A percentile compares a stretch with the other conserved stretches of the same genome.
phyloP scores from a whole-genome alignment of 306 rosid genomes.

The Ziziphus jujuba region DNA sequence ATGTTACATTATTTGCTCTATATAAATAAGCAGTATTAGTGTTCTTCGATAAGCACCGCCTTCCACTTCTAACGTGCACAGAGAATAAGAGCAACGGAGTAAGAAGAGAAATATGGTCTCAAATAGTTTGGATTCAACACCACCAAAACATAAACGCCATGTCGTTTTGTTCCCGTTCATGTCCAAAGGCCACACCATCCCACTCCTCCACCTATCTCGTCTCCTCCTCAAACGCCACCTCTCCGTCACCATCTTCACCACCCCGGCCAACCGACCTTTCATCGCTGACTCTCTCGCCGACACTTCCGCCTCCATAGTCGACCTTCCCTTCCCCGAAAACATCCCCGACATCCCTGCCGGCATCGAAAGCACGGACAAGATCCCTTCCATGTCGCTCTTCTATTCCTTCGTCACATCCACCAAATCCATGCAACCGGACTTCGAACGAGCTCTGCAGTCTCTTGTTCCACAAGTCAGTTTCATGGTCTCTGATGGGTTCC shows the following conservation, averaged over 20 bases:
- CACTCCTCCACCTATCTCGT: conserved; percentile 37
- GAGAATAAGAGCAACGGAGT: no score
- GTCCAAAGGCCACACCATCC: conserved; percentile 53
- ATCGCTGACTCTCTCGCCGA: conserved; percentile 17
- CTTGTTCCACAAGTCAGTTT: conserved; percentile 35
- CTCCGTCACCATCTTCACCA: conserved; percentile 38
- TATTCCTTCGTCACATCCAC: conserved; percentile 29
- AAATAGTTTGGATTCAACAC: not conserved
- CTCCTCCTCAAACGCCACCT: conserved; percentile 33
- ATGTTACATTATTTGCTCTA: no score
- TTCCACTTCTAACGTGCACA: no score
- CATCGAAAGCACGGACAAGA: conserved; percentile 31
- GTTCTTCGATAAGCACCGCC: no score
- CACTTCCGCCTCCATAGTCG: conserved; percentile 22
- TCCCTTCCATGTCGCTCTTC: conserved; percentile 28
- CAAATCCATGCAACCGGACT: conserved; percentile 29
- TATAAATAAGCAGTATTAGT: no score
- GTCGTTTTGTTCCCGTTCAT: conserved; percentile 39
- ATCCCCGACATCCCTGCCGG: conserved; percentile 39
- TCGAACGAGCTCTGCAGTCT: conserved; percentile 29
- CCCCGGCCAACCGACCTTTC: conserved; percentile 39
- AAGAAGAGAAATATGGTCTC: conserved; percentile 26
- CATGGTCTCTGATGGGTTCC: conserved; percentile 48
- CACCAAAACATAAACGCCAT: not conserved
- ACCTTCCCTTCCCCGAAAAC: conserved; percentile 21